Base-by-base conservation (phyloP, 352 stramenopile species). In the Nothophytophthora sp. region DNA sequence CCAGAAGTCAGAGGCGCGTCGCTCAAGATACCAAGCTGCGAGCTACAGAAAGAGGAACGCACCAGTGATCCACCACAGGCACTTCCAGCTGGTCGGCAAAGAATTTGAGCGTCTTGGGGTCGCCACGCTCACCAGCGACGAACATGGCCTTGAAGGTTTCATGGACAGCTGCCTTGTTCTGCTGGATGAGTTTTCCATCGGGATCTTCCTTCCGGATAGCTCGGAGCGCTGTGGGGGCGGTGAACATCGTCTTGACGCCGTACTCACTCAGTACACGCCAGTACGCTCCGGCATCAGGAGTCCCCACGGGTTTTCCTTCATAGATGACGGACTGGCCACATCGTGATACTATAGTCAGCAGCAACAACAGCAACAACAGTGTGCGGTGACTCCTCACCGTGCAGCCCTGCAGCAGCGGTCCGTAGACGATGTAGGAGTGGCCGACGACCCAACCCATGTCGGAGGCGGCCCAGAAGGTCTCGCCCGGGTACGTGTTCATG, bases 391-490 rank as follows among this genome's bases (percentile, higher is more conserved):
- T 42, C 27, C 52, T 5, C 67, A 80, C 73, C 52, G 83, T 93
- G 52, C 81, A 93, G 22, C 88, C 92, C 43, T 91, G 69, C 0
- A 97, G 47, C 5, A 98, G 63, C 12, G 92, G 90, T 19, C 79
- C 92, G 60, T 97, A 98, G 0, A 96, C 79, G 45, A 88, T 86
- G 62, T 92, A 95, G 1, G 73, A 85, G 66, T 97, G 90, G 7
- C 89, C 89, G 15, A 96, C 84, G 13, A 88, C 81, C 92, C 92
- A 98, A 9, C 92, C 91, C 67, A 96, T 91, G 61, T 96, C 89
- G 15, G 69, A 88, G 1, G 85, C 86, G 5, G 86, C 77, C 69
- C 86, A 96, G 60, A 83, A 96, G 10, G 86, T 86, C 38, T 96
- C 88, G 4, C 83, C 82, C 10, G 57, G 54, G 12, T 72, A 55